These are phyloP conservation scores for Naganishia cerealis DNA, from an alignment of 1,284 basidiomycete species.

Conservation along the genomic window DNA sequence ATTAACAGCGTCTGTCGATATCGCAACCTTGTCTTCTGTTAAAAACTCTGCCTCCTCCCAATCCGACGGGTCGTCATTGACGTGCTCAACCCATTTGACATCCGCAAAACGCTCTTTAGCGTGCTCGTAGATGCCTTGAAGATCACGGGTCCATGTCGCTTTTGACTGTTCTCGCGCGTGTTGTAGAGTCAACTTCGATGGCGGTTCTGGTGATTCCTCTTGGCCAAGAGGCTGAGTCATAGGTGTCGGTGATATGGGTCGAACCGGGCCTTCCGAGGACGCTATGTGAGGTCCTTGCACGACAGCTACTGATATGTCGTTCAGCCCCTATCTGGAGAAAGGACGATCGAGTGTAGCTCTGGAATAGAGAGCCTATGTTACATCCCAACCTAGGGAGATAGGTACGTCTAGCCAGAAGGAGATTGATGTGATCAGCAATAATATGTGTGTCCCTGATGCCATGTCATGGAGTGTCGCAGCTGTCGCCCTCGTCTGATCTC, in stretches of 20 bases:
- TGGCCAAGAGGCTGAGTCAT: constrained; percentile 1
- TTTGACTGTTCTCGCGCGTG: constrained; percentile 43
- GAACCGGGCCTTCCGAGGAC: background rate
- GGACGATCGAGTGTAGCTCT: background rate
- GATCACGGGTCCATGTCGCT: constrained; percentile 71
- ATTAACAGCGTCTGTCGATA: constrained; percentile 7
- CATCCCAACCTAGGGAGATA: no score
- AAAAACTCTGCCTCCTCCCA: constrained; percentile 19
- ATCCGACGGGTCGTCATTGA: constrained; percentile 56
- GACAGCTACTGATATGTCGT: background rate
- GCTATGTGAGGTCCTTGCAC: background rate
- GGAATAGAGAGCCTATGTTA: no score
- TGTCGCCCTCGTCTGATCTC: no score
- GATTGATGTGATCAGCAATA: no score
- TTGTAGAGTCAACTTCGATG: constrained; percentile 38
- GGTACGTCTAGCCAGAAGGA: no score
- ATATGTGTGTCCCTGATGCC: no score
- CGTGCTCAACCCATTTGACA: constrained; percentile 70
- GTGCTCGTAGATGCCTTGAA: constrained; percentile 70
- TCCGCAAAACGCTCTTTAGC: constrained; percentile 87
- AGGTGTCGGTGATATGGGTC: background rate
- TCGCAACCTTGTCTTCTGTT: background rate
- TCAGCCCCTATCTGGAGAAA: background rate
- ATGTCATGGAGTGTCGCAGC: no score
- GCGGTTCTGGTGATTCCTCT: background rate